These are phyloP conservation scores for Vitis rupestris DNA, from an alignment of 164 flowering plant species.

Conservation along the genomic window DNA sequence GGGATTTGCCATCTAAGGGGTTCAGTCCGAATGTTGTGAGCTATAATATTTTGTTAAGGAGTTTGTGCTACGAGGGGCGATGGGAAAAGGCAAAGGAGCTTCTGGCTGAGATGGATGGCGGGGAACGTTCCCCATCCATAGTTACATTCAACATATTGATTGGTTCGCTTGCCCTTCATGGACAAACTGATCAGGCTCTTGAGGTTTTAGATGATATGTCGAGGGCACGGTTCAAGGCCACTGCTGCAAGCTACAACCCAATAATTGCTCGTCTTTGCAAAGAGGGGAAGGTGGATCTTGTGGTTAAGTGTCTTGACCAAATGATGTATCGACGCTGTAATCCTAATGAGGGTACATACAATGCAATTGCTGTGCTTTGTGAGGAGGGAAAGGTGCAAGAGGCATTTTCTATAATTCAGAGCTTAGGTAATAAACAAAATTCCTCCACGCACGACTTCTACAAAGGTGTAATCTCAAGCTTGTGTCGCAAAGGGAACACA, in stretches of 20 bases:
- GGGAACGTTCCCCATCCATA: constrained; percentile 52
- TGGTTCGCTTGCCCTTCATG: constrained; percentile 65
- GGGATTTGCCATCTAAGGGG: constrained; percentile 65
- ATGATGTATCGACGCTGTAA: constrained; percentile 54
- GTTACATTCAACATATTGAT: constrained; percentile 83
- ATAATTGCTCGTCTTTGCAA: constrained; percentile 63
- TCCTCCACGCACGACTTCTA: constrained; percentile 52
- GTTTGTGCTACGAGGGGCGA: constrained; percentile 60
- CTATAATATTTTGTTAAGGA: constrained; percentile 72
- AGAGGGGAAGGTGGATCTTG: constrained; percentile 65
- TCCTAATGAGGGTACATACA: constrained; percentile 84
- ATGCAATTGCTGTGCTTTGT: constrained; percentile 74
- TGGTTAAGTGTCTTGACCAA: constrained; percentile 55
- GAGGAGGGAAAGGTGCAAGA: constrained; percentile 59
- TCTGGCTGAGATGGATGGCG: constrained; percentile 75
- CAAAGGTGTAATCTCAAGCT: constrained; percentile 57
- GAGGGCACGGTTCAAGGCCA: constrained; percentile 44
- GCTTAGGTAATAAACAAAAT: constrained; percentile 54
- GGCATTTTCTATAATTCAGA: constrained; percentile 68
- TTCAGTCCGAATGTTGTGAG: constrained; percentile 81
- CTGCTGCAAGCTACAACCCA: constrained; percentile 74
- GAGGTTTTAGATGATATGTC: constrained; percentile 66
- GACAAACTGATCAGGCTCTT: constrained; percentile 60
- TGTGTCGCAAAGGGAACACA: constrained; percentile 87
- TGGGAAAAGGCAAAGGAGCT: constrained; percentile 83